Evolutionary conservation across 495 filamentous ascomycete genomes (phyloP).

Genomic region (Tuber melanosporum): DNA sequence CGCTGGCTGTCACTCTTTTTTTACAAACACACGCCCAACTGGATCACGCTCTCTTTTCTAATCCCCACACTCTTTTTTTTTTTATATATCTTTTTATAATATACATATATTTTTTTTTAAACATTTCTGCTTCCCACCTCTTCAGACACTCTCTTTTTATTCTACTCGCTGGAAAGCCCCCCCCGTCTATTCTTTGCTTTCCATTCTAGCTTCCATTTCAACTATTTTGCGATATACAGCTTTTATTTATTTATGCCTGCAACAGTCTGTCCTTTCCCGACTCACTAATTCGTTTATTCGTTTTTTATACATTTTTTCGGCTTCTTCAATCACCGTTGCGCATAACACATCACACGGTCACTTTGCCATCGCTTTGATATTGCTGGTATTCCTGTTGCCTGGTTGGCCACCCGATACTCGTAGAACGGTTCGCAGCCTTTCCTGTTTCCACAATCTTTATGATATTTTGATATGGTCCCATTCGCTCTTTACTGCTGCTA

Average conservation of each 20-base stretch:
- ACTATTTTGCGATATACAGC: constrained; percentile 7
- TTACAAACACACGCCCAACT: neutral
- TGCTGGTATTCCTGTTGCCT: neutral
- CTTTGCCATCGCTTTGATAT: neutral
- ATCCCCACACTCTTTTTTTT: constrained; percentile 25
- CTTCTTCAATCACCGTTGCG: constrained; percentile 4
- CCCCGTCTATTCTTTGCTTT: constrained; percentile 18
- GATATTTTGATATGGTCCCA: constrained; percentile 5
- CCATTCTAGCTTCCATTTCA: constrained; percentile 5
- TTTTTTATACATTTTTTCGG: constrained; percentile 8
- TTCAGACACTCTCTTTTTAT: neutral
- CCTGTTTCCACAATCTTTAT: constrained; percentile 6
- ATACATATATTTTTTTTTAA: constrained; percentile 8
- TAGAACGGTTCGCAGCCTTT: neutral
- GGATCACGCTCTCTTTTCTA: constrained; percentile 13
- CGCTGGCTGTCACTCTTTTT: neutral
- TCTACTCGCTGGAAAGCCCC: neutral
- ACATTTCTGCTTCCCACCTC: constrained; percentile 8
- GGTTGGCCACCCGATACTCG: neutral
- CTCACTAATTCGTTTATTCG: constrained; percentile 8
- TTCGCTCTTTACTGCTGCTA: constrained; percentile 8
- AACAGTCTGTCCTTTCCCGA: constrained; percentile 18
- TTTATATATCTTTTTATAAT: neutral
- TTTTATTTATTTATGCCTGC: constrained; percentile 11
- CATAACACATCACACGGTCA: neutral